Base-by-base conservation (phyloP, 176 grass and related monocot genomes). In the Bothriochloa decipiens region DNA sequence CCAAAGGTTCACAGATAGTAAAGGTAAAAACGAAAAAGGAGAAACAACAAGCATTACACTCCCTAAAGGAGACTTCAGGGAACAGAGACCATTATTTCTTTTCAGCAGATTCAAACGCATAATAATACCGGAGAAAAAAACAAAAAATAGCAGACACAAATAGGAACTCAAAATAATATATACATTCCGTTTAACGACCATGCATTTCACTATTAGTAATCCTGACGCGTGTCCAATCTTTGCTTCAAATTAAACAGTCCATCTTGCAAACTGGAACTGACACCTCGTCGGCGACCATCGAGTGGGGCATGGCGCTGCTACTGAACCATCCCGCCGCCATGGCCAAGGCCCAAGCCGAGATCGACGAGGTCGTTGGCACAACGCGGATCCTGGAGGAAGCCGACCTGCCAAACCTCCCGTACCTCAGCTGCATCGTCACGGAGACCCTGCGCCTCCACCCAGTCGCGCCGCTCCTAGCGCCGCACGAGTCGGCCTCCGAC, bases 361-460 rank as follows among this genome's bases (percentile, higher is more conserved):
- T 84, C 43, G 60, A 88, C 68, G 0, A 15, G 1, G 18, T 68
- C 20, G 20, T 88, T 4, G 75, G 87, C 67, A 74, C 6, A 1
- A 43, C 35, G 13, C 68, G 68, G 6, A 18, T 88, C 17, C 3
- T 88, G 2, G 68, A 80, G 26, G 87, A 88, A 11, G 5, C 26
- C 3, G 87, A 88, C 81, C 68, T 88, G 3, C 75, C 81, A 0
- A 67, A 14, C 81, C 75, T 88, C 13, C 68, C 68, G 5, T 84
- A 84, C 68, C 75, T 88, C 23, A 25, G 57, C 18, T 88, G 75
- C 68, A 40, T 88, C 75, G 18, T 88, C 26, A 57, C 0, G 4
- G 87, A 88, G 35, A 84, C 46, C 25, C 81, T 88, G 13, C 68
- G 75, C 1, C 68, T 88, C n/a, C 75, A 88, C 81, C 81, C 81